These are phyloP conservation scores for Agaricus bisporus DNA, from an alignment of 768 basidiomycete genomes.

Conservation along the genomic window DNA sequence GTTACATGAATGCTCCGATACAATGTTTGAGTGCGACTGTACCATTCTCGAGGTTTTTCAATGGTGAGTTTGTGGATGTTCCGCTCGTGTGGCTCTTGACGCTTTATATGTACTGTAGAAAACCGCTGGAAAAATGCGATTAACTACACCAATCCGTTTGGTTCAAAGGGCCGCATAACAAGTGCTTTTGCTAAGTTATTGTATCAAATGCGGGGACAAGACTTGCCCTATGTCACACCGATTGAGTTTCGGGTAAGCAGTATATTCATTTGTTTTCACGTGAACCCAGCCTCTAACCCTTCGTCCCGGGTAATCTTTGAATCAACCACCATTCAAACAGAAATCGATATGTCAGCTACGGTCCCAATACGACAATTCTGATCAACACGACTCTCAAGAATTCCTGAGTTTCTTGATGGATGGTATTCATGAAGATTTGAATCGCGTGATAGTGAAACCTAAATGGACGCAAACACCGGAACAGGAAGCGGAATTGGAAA, in stretches of 20 bases:
- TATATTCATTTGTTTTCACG: neutral
- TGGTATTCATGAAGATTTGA: constrained; percentile 85
- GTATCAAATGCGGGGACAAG: constrained; percentile 83
- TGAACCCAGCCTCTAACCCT: neutral
- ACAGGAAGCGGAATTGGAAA: constrained; percentile 85
- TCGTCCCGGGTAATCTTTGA: neutral
- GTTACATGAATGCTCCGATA: constrained; percentile 98
- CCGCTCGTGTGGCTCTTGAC: neutral
- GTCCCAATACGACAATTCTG: constrained; percentile 73
- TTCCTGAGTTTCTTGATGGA: constrained; percentile 93
- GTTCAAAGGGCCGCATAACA: constrained; percentile 80
- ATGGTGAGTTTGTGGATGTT: constrained; percentile 42
- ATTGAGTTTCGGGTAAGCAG: constrained; percentile 72
- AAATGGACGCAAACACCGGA: constrained; percentile 59
- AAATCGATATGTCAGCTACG: constrained; percentile 43
- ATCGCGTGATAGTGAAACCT: constrained; percentile 73
- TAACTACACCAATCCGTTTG: constrained; percentile 80
- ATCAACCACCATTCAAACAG: constrained; percentile 18
- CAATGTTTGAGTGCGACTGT: constrained; percentile 95
- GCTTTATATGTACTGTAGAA: constrained; percentile 35
- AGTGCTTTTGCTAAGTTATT: constrained; percentile 79
- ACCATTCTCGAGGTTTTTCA: constrained; percentile 91
- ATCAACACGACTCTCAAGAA: constrained; percentile 98
- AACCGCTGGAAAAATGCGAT: constrained; percentile 78
- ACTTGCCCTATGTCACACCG: constrained; percentile 78